Conservation (phyloP, 108 stramenopile genomes). For the Cyclotella kingstonii region DNA sequence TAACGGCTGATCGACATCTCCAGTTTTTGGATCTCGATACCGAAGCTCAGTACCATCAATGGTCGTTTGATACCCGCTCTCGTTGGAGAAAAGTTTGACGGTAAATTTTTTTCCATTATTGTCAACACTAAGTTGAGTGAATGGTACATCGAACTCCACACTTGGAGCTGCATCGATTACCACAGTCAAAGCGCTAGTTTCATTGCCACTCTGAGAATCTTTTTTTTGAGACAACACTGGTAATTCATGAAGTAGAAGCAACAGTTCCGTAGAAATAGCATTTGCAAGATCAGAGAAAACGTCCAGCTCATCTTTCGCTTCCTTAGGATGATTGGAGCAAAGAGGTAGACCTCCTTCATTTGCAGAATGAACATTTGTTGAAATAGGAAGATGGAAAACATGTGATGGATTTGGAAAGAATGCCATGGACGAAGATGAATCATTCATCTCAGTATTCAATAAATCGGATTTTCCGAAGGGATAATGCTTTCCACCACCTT, state of each 20-base stretch:
- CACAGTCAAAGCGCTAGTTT: slow-evolving; percentile 14
- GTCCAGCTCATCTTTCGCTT: slow-evolving; percentile 47
- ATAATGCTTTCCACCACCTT: slow-evolving; percentile 77
- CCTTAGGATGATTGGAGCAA: slow-evolving; percentile 41
- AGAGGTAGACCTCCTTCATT: slow-evolving; percentile 73
- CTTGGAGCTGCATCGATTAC: slow-evolving; percentile 40
- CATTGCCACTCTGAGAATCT: slow-evolving; percentile 1
- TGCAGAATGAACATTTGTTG: slow-evolving; percentile 55
- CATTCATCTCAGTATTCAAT: background rate
- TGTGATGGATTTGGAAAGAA: slow-evolving; percentile 40
- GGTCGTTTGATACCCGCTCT: slow-evolving; percentile 65
- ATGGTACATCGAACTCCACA: slow-evolving; percentile 58
- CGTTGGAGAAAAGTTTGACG: slow-evolving; percentile 69
- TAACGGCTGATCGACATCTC: slow-evolving; percentile 36
- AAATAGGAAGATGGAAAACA: slow-evolving; percentile 78
- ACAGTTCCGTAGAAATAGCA: slow-evolving; percentile 67
- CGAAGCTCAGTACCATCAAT: slow-evolving; percentile 54
- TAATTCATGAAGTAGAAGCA: slow-evolving; percentile 54
- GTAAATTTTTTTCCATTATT: slow-evolving; percentile 37
- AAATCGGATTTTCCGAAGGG: slow-evolving; percentile 72
- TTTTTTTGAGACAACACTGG: slow-evolving; percentile 16
- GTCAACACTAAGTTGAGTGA: slow-evolving; percentile 57
- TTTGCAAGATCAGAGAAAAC: slow-evolving; percentile 61
- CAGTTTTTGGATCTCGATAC: slow-evolving; percentile 73
- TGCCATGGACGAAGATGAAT: background rate